Evolutionary conservation across 2,329 filamentous ascomycete genomes (phyloP).

Genomic region (Claviceps humidiphila): DNA sequence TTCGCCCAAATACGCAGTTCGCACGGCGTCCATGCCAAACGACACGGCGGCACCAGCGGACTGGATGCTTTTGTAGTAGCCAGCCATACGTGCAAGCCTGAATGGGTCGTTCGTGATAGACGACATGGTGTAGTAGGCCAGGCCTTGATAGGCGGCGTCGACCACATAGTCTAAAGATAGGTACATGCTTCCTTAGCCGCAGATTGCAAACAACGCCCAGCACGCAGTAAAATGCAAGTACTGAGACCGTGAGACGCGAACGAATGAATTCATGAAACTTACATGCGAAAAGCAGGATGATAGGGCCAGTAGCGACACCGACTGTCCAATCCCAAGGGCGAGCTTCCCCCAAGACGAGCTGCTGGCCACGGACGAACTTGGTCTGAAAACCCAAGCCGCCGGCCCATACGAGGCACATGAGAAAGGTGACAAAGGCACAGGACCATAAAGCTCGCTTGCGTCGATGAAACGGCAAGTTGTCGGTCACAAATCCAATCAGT

Average conservation of each 20-base stretch:
- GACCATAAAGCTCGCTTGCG: conserved; percentile 46
- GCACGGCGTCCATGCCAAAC: conserved; percentile 21
- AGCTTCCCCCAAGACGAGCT: conserved; percentile 6
- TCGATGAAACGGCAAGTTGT: conserved; percentile 40
- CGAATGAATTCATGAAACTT: neutral
- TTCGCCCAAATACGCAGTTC: conserved; percentile 8
- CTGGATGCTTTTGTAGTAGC: conserved; percentile 76
- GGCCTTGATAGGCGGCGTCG: conserved; percentile 30
- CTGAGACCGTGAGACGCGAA: too few species aligned
- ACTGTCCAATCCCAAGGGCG: conserved; percentile 16
- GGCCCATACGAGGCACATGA: conserved; percentile 57
- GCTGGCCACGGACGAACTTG: conserved; percentile 23
- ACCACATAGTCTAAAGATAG: conserved; percentile 12
- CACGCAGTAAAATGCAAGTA: too few species aligned
- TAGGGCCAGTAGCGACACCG: conserved; percentile 12
- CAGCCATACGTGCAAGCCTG: conserved; percentile 61
- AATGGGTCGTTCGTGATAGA: conserved; percentile 60
- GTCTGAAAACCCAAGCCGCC: conserved; percentile 58
- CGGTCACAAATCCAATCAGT: conserved; percentile 51
- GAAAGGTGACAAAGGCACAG: conserved; percentile 40
- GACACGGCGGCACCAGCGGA: conserved; percentile 53
- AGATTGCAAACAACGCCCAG: too few species aligned
- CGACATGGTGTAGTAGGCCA: conserved; percentile 62
- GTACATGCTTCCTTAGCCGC: neutral
- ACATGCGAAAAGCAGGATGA: conserved; percentile 14